Evolutionary conservation across 805 yeast genomes (phyloP).

Genomic region (Hyphopichia homilentoma): DNA sequence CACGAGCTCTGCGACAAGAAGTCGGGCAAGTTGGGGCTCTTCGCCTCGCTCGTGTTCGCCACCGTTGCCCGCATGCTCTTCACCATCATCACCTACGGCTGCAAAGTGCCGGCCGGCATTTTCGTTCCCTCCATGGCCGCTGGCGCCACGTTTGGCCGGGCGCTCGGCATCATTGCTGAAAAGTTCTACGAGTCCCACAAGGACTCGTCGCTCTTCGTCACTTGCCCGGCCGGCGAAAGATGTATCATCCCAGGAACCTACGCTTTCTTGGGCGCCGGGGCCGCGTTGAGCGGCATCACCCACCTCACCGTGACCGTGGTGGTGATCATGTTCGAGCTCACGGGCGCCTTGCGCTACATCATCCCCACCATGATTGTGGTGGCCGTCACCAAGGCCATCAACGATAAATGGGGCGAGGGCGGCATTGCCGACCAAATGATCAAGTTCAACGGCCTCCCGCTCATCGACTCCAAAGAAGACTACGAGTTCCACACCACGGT

Average conservation of each 20-base stretch:
- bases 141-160: slow-evolving; percentile 92
- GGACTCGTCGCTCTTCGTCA: slow-evolving; percentile 30
- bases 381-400: slow-evolving; percentile 78
- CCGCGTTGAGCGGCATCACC: slow-evolving; percentile 91
- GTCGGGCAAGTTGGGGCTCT: slow-evolving; percentile 26
- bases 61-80: slow-evolving; percentile 66
- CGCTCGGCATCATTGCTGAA: slow-evolving; percentile 73
- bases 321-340: slow-evolving; percentile 90
- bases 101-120: slow-evolving; percentile 96
- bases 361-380: slow-evolving; percentile 96
- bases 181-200: slow-evolving; percentile 24
- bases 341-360: slow-evolving; percentile 90
- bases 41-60: slow-evolving; percentile 62
- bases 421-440: slow-evolving; percentile 98
- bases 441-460: slow-evolving; percentile 81
- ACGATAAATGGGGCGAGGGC: slow-evolving; percentile 67
- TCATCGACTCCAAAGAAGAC: slow-evolving; percentile 68
- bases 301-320: slow-evolving; percentile 91
- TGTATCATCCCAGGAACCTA: slow-evolving; percentile 93
- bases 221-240: slow-evolving; percentile 27
- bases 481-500: slow-evolving; percentile 44
- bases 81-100: slow-evolving; percentile 84
- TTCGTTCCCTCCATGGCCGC: slow-evolving; percentile 96
- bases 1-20: slow-evolving; percentile 37
- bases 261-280: slow-evolving; percentile 95